Evolutionary conservation across 1,139 yeast species (phyloP).

Genomic region (Meyerozyma smithsonii): DNA sequence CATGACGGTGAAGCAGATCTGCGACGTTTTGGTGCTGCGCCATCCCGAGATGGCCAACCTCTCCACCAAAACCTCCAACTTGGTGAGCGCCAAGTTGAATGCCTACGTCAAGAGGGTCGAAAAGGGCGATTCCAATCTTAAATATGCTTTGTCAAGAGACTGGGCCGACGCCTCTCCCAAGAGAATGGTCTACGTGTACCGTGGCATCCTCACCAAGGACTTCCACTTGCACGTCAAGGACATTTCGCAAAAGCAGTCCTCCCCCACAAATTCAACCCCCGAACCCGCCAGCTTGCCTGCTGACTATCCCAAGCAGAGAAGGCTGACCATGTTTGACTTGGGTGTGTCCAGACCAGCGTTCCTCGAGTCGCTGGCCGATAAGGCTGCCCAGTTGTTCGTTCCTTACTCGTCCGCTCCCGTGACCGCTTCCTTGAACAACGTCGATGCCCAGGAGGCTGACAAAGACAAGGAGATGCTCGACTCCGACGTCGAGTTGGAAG

Average conservation of each 20-base stretch:
- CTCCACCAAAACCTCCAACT: conserved; percentile 74
- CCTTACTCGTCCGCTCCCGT: conserved; percentile 77
- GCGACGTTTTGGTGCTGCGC: conserved; percentile 65
- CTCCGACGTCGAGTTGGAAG: conserved; percentile 33
- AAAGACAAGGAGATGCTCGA: conserved; percentile 21
- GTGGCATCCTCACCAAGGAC: conserved; percentile 69
- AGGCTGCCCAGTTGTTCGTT: conserved; percentile 48
- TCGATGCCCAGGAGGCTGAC: conserved; percentile 14
- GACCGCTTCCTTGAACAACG: conserved; percentile 52
- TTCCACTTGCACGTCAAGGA: conserved; percentile 65
- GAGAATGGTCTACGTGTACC: conserved; percentile 81
- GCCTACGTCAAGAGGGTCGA: conserved; percentile 82
- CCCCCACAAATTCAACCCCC: conserved; percentile 2
- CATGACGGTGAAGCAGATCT: conserved; percentile 80
- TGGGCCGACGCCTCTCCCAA: conserved; percentile 89
- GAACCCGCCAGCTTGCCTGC: conserved; percentile 9
- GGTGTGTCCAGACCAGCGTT: conserved; percentile 44
- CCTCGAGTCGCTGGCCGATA: conserved; percentile 45
- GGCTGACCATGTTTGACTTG: conserved; percentile 47
- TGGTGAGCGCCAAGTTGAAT: conserved; percentile 75
- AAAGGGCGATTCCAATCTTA: conserved; percentile 67
- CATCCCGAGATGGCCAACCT: conserved; percentile 81
- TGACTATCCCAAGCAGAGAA: conserved; percentile 31
- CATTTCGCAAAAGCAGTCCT: conserved; percentile 31
- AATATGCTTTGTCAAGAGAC: conserved; percentile 73